A percentile compares a stretch with the other conserved stretches of the same genome.
phyloP scores from a whole-genome alignment of 176 grass and related monocot species.

The Carex pumila region DNA sequence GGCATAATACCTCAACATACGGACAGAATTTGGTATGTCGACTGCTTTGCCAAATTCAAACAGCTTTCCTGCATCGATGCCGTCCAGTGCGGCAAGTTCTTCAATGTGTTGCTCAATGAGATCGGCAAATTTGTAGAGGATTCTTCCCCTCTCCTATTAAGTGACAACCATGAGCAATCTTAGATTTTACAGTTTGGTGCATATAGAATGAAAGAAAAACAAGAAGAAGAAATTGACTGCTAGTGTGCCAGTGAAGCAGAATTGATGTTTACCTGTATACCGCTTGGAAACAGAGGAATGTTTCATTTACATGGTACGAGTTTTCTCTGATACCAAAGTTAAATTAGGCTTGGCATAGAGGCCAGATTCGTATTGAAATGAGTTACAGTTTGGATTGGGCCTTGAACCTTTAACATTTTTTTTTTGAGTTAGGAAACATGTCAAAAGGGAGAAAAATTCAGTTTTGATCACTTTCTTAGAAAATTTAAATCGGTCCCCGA shows the following conservation, averaged over 20 bases:
- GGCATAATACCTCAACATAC: slow-evolving; percentile 73
- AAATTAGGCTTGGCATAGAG: not conserved
- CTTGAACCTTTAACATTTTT: not conserved
- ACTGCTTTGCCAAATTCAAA: slow-evolving; percentile 46
- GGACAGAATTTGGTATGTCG: slow-evolving; percentile 35
- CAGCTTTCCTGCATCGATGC: slow-evolving; percentile 68
- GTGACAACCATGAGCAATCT: not conserved
- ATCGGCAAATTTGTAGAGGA: slow-evolving; percentile 62
- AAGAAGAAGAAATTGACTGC: not conserved
- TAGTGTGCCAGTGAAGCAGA: not conserved
- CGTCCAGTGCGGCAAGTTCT: slow-evolving; percentile 63
- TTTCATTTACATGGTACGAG: too few species aligned
- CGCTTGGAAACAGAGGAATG: too few species aligned
- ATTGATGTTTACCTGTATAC: too few species aligned
- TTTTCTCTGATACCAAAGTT: too few species aligned
- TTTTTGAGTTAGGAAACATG: too few species aligned
- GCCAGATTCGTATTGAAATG: not conserved
- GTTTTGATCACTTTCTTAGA: too few species aligned
- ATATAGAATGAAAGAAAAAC: not conserved
- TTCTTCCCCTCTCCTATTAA: slow-evolving; percentile 57
- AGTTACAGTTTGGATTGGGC: not conserved
- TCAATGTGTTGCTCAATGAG: slow-evolving; percentile 61
- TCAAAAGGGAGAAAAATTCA: too few species aligned
- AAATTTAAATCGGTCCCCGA: too few species aligned
- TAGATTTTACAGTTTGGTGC: not conserved